A percentile compares a stretch with the other conserved stretches of the same genome.
These are phyloP conservation scores for Annulohypoxylon moriforme DNA, from an alignment of 495 filamentous ascomycete species.

Conservation along the genomic window DNA sequence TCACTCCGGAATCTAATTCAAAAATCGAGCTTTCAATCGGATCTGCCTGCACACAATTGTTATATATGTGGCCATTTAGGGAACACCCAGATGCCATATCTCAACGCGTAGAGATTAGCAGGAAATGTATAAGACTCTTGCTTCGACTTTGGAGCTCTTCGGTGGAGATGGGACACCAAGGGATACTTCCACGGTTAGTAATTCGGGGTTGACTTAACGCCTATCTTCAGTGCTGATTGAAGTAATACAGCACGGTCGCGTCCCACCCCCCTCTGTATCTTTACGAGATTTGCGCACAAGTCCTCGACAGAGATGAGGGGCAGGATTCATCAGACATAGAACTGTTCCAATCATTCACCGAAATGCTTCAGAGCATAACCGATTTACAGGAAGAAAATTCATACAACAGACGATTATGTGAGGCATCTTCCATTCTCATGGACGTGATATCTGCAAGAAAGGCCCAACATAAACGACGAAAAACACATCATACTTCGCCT, in stretches of 20 bases:
- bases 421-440: slow-evolving; percentile 16
- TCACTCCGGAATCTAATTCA: neutral
- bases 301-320: slow-evolving; percentile 4
- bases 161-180: slow-evolving; percentile 3
- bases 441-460: slow-evolving; percentile 13
- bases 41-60: slow-evolving; percentile 19
- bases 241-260: slow-evolving; percentile 15
- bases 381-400: slow-evolving; percentile 16
- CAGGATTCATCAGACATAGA: slow-evolving; percentile 20
- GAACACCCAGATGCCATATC: slow-evolving; percentile 9
- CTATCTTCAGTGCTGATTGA: neutral
- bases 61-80: slow-evolving; percentile 26
- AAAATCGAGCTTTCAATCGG: slow-evolving; percentile 15
- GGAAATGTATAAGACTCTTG: slow-evolving; percentile 22
- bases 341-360: slow-evolving; percentile 20
- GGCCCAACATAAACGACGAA: slow-evolving; percentile 21
- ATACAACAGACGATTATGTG: slow-evolving; percentile 14
- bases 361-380: slow-evolving; percentile 25
- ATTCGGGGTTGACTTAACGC: neutral
- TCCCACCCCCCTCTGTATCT: slow-evolving; percentile 37
- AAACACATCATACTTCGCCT: slow-evolving; percentile 6
- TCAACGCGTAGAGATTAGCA: slow-evolving; percentile 7
- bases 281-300: slow-evolving; percentile 11
- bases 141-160: slow-evolving; percentile 17
- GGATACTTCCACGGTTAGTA: slow-evolving; percentile 31